Percentiles rank a stretch among this genome's conserved stretches.
Evolutionary conservation across 164 flowering plant species (phyloP).

Genomic region (Taxillus chinensis): DNA sequence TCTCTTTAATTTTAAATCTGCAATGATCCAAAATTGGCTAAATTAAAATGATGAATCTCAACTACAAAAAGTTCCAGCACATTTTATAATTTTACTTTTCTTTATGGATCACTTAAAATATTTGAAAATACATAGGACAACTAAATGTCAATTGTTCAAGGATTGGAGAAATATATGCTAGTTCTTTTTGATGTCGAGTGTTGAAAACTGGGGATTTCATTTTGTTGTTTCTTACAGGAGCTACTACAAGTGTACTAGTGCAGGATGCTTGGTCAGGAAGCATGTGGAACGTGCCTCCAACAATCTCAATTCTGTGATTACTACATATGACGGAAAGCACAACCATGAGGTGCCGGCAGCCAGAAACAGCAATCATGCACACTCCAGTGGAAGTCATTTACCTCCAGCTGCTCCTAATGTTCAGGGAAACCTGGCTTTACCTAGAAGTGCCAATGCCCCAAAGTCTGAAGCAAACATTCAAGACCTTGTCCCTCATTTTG

Average conservation of each 20-base stretch:
- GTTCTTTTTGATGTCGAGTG: too few species aligned
- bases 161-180: too few species aligned
- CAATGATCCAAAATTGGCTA: too few species aligned
- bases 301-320: constrained; percentile 54
- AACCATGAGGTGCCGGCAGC: constrained; percentile 85
- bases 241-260: constrained; percentile 82
- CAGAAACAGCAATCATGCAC: constrained; percentile 41
- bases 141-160: too few species aligned
- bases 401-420: constrained; percentile 14
- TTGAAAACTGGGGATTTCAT: not conserved
- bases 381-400: constrained; percentile 20
- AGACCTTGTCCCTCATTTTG: constrained; percentile 35
- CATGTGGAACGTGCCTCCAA: constrained; percentile 82
- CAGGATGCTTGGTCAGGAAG: constrained; percentile 74
- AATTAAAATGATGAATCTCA: too few species aligned
- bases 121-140: too few species aligned
- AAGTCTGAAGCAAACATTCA: constrained; percentile 43
- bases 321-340: constrained; percentile 87
- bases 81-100: too few species aligned
- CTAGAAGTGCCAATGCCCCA: constrained; percentile 25
- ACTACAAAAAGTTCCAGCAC: too few species aligned
- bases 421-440: constrained; percentile 20
- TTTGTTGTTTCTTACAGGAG: constrained; percentile 36
- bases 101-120: too few species aligned
- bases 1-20: too few species aligned